Percentiles rank a stretch among this genome's conserved stretches.
Conservation (phyloP, 179 eudicot genomes). For the Dionaea muscipula region DNA sequence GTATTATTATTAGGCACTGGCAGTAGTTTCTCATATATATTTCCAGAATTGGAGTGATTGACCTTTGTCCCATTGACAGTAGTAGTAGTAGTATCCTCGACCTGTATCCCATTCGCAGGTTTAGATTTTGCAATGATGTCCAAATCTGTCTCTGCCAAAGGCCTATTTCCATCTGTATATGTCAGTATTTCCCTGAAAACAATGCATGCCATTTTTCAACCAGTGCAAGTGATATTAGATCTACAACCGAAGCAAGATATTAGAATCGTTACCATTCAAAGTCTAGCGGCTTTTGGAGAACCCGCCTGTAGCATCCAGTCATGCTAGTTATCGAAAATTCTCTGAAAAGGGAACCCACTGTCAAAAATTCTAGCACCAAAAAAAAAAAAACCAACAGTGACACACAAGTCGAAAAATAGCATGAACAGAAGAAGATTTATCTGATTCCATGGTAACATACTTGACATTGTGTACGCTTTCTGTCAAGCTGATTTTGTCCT, state of each 20-base stretch:
- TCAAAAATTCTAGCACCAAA: slow-evolving; percentile 5
- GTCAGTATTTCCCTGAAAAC: slow-evolving; percentile 57
- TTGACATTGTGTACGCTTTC: slow-evolving; percentile 63
- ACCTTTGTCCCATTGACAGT: slow-evolving; percentile 16
- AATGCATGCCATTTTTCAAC: background rate
- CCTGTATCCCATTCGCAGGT: slow-evolving; percentile 9
- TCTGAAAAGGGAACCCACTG: slow-evolving; percentile 24
- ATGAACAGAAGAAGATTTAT: background rate
- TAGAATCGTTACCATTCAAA: slow-evolving; percentile 59
- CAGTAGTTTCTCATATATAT: slow-evolving; percentile 14
- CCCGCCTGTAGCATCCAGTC: slow-evolving; percentile 81
- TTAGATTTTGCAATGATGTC: slow-evolving; percentile 38
- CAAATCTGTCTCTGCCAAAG: slow-evolving; percentile 75
- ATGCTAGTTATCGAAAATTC: slow-evolving; percentile 80
- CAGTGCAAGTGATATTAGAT: background rate
- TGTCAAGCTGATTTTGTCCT: slow-evolving; percentile 75
- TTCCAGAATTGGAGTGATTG: slow-evolving; percentile 3
- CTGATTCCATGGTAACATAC: slow-evolving; percentile 28
- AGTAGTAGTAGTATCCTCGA: slow-evolving; percentile 5
- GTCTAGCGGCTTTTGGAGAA: slow-evolving; percentile 75
- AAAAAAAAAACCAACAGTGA: background rate
- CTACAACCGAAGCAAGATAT: background rate
- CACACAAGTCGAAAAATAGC: background rate
- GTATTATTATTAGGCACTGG: slow-evolving; percentile 1
- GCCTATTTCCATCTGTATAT: slow-evolving; percentile 55